Percentiles rank a stretch among this genome's conserved stretches.
Conservation (phyloP, 352 stramenopile genomes). For the Pythium phragmiticola region DNA sequence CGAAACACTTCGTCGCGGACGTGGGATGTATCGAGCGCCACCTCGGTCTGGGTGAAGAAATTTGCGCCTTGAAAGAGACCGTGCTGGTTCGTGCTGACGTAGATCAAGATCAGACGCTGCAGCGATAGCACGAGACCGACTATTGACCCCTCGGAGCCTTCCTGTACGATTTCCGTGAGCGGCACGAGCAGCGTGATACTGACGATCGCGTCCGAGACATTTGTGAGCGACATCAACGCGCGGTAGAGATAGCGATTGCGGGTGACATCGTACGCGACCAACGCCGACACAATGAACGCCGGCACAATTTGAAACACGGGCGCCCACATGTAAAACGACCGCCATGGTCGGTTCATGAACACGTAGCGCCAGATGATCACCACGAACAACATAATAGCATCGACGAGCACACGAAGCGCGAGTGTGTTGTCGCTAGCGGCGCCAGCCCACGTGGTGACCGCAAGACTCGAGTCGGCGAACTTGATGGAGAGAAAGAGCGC, state of each 20-base stretch:
- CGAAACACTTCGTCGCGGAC: conserved; percentile 26
- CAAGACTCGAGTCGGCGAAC: no score
- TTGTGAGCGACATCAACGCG: conserved; percentile 27
- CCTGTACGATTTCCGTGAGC: conserved; percentile 34
- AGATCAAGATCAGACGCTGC: conserved; percentile 32
- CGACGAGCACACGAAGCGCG: conserved; percentile 16
- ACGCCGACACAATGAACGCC: conserved; percentile 10
- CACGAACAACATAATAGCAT: conserved; percentile 9
- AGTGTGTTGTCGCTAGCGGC: no score
- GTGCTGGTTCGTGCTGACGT: conserved; percentile 31
- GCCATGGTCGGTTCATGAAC: conserved; percentile 26
- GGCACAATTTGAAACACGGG: no score
- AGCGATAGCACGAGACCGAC: conserved; percentile 31
- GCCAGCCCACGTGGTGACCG: no score
- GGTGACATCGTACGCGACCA: conserved; percentile 12
- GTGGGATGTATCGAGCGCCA: conserved; percentile 23
- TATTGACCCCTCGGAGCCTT: conserved; percentile 28
- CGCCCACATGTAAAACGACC: conserved; percentile 20
- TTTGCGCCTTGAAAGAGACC: conserved; percentile 31
- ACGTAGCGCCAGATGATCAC: conserved; percentile 19
- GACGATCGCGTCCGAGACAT: conserved; percentile 28
- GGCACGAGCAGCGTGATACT: conserved; percentile 31
- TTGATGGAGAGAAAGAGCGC: no score
- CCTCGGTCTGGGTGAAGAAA: conserved; percentile 18
- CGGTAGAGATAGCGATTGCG: conserved; percentile 26